Conservation (phyloP, 805 yeast species). For the Ogataea angusta region DNA sequence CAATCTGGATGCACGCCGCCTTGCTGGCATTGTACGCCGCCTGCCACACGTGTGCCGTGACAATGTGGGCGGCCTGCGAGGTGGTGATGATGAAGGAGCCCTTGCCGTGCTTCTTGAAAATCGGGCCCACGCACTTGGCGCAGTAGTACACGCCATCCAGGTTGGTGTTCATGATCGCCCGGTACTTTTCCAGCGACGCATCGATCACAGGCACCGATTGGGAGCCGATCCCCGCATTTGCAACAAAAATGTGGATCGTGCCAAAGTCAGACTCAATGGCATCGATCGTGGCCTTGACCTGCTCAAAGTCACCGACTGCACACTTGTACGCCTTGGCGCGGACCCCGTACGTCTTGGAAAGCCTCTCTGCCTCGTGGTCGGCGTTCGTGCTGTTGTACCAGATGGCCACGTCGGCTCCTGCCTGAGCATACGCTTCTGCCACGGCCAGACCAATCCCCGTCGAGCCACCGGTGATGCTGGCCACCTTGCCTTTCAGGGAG, state of each 20-base stretch:
- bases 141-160: constrained; percentile 46
- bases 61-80: constrained; percentile 49
- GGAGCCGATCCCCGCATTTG: constrained; percentile 44
- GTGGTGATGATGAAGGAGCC: constrained; percentile 50
- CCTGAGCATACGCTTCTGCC: constrained; percentile 80
- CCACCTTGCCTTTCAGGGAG: constrained; percentile 78
- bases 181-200: constrained; percentile 26
- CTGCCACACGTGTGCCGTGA: constrained; percentile 46
- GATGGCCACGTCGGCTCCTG: constrained; percentile 80
- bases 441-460: constrained; percentile 80
- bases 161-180: constrained; percentile 44
- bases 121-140: constrained; percentile 43
- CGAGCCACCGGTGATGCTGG: constrained; percentile 78
- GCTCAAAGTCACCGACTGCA: constrained; percentile 44
- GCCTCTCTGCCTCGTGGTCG: constrained; percentile 55
- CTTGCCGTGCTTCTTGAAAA: constrained; percentile 41
- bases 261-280: constrained; percentile 34
- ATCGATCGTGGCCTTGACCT: constrained; percentile 21
- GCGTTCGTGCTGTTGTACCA: constrained; percentile 64
- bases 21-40: constrained; percentile 45
- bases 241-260: constrained; percentile 39
- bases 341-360: constrained; percentile 58
- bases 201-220: constrained; percentile 37
- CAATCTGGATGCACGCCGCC: constrained; percentile 44
- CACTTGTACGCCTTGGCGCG: constrained; percentile 64